Base-by-base conservation (phyloP, 805 yeast genomes). In the Dipodascus geniculatus region DNA sequence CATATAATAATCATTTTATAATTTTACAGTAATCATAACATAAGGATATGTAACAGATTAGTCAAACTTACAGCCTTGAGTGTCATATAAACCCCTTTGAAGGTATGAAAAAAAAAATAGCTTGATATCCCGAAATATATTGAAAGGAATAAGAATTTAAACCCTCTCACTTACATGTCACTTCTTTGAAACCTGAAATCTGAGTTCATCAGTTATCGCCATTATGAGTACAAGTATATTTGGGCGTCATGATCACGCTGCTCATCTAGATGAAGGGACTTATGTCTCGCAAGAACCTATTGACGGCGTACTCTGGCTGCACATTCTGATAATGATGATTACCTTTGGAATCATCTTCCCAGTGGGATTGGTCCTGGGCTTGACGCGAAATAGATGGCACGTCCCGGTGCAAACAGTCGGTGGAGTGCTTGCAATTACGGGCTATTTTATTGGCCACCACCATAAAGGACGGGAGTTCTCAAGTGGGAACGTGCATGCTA, bases 301-400 rank as follows among this genome's bases (percentile, higher is more conserved):
- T 14, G 49, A 47, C n/a, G 24, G 49, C 9, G 19, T 47, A 8
- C 28, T 62, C 51, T 62, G 62, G 62, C 54, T 65, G 14, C 74
- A 71, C 52, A 66, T 72, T 19, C 53, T 61, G 16, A 52, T 70
- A 23, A 65, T 70, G 64, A 58, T 61, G 38, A 19, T 68, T 11
- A 61, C 76, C 22, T 67, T 71, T 55, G 76, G 73, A 3, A 50
- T 72, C 24, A 51, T 71, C 14, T 67, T 70, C 56, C 76, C 76
- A 6, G 59, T 65, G 31, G 73, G 74, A 2, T 63, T 72, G 58
- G 70, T 70, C 19, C 62, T 68, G 54, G 74, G 74, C 33, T 65
- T 71, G 55, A 69, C 71, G 16, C 60, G 63, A 42, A 59, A 58
- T 58, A 52, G 68, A 44, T 68, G 65, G 42, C 74, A 71, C 54